Percentiles rank a stretch among this genome's conserved stretches.
These are phyloP conservation scores for Cutaneotrichosporon mucoides DNA, from an alignment of 1,284 basidiomycete genomes.

Conservation along the genomic window DNA sequence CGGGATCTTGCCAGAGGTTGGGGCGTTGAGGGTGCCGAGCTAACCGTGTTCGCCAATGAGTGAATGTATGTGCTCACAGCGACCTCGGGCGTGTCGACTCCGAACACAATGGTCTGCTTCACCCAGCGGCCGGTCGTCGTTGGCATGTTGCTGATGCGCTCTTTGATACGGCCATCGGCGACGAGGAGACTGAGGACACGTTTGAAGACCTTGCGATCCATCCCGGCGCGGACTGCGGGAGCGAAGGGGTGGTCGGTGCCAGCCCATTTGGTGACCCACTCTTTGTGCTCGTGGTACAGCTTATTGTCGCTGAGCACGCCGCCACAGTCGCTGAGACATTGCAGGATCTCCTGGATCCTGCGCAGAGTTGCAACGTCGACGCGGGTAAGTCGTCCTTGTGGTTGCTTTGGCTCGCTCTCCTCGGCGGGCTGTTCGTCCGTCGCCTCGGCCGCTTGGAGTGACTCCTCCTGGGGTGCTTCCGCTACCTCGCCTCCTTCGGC, in stretches of 20 bases:
- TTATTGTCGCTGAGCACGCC: constrained; percentile 26
- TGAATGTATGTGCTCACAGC: constrained; percentile 30
- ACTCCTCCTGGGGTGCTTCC: no score
- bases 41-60: constrained; percentile 15
- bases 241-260: constrained; percentile 38
- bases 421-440: neutral
- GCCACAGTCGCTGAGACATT: constrained; percentile 30
- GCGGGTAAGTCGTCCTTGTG: constrained; percentile 7
- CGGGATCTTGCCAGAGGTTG: constrained; percentile 2
- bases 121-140: constrained; percentile 37
- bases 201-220: constrained; percentile 38
- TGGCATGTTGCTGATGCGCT: constrained; percentile 29
- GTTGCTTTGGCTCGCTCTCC: neutral
- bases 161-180: constrained; percentile 28
- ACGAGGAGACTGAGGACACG: constrained; percentile 21
- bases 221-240: constrained; percentile 25
- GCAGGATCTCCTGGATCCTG: constrained; percentile 32
- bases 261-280: constrained; percentile 33
- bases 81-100: constrained; percentile 20
- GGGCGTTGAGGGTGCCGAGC: constrained; percentile 3
- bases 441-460: no score
- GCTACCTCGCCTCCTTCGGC: no score
- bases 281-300: constrained; percentile 25
- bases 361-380: constrained; percentile 31
- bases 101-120: constrained; percentile 22